A percentile compares a stretch with the other conserved stretches of the same genome.
Evolutionary conservation across 176 grass and related monocot genomes (phyloP).

Genomic region (Chrysopogon serrulatus): DNA sequence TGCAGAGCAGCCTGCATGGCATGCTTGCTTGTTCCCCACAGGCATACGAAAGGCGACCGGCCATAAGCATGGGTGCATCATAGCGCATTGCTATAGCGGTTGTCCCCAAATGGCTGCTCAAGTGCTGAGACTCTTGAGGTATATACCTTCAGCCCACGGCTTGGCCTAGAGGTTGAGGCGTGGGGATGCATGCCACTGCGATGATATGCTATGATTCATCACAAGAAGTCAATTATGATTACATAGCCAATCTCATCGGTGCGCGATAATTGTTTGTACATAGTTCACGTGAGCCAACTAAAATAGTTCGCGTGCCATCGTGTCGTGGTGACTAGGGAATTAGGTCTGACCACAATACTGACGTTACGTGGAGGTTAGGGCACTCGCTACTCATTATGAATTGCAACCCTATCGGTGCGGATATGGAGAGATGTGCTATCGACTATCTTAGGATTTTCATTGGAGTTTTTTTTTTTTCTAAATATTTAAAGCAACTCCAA

Average conservation of each 20-base stretch:
- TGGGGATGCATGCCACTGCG: neutral
- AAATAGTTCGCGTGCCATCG: neutral
- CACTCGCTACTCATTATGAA: neutral
- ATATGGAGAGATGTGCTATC: neutral
- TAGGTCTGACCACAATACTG: accelerated
- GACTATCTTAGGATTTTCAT: neutral
- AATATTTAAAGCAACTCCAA: too few species aligned
- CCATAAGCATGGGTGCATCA: slow-evolving; percentile 8
- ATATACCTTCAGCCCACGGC: neutral
- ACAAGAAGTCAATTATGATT: neutral
- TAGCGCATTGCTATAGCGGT: slow-evolving; percentile 4
- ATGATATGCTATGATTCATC: neutral
- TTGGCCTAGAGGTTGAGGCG: neutral
- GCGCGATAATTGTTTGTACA: neutral
- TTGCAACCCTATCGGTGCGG: neutral
- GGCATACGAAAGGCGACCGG: neutral
- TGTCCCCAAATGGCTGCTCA: neutral
- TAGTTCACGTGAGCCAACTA: neutral
- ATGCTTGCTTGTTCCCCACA: neutral
- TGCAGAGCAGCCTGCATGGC: neutral
- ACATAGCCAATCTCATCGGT: too few species aligned
- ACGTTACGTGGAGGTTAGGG: neutral
- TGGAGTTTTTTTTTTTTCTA: neutral
- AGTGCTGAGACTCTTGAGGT: neutral
- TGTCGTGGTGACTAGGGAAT: neutral